Conservation (phyloP, 1,284 basidiomycete genomes). For the Boletellus dicymbophilus region DNA sequence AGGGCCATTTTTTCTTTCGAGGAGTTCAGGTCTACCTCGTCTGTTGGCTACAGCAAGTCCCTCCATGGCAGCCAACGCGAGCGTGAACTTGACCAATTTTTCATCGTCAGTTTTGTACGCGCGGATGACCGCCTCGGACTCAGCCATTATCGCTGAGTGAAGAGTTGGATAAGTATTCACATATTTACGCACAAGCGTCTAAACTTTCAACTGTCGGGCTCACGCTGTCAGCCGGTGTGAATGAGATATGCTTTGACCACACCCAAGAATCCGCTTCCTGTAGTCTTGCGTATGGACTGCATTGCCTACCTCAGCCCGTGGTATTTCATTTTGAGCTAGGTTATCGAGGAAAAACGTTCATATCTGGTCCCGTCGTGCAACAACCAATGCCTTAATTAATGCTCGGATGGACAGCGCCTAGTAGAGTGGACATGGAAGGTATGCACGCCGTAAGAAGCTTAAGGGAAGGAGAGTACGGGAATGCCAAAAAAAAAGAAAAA, state of each 20-base stretch:
- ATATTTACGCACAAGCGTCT: not conserved
- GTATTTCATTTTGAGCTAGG: too few relatives aligned
- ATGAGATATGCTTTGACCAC: too few relatives aligned
- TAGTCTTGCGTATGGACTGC: too few relatives aligned
- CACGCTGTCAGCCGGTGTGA: too few relatives aligned
- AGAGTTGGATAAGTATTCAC: slow-evolving; percentile 1
- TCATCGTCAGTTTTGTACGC: slow-evolving; percentile 51
- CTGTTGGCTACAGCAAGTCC: slow-evolving; percentile 70
- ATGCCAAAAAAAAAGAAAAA: slow-evolving; percentile 51
- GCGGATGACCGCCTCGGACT: slow-evolving; percentile 53
- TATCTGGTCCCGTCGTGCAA: too few relatives aligned
- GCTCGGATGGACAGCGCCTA: slow-evolving; percentile 48
- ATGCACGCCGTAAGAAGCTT: slow-evolving; percentile 46
- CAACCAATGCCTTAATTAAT: slow-evolving; percentile 56
- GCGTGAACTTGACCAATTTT: slow-evolving; percentile 60
- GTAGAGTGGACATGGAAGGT: slow-evolving; percentile 28
- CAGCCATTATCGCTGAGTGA: slow-evolving; percentile 21
- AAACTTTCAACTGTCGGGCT: not conserved
- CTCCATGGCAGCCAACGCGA: slow-evolving; percentile 74
- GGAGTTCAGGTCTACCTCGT: slow-evolving; percentile 43
- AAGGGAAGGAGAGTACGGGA: slow-evolving; percentile 32
- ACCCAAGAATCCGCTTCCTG: too few relatives aligned
- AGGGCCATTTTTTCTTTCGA: not conserved
- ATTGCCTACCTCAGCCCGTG: too few relatives aligned
- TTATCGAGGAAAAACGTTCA: too few relatives aligned